Base-by-base conservation (phyloP, 345 rosid genomes). In the Citrus unshiu region DNA sequence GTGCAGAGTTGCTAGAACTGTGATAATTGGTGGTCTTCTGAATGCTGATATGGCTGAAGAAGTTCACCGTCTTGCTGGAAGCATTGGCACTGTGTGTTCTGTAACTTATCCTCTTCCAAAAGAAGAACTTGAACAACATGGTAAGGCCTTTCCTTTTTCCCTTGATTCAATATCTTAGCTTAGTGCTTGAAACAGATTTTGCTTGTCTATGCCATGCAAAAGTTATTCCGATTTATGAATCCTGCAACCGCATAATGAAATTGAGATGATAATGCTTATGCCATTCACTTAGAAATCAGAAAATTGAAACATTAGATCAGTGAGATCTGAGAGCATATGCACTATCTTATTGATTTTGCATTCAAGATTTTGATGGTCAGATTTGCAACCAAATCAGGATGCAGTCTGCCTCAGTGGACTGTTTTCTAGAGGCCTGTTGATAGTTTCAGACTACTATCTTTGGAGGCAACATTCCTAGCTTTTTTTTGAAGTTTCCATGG, bases 1-100 rank as follows among this genome's bases (percentile, higher is more conserved):
- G 54, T 84, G 81, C 75, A 96, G 99, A 94, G 91, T 93, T 84
- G 97, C 97, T 21, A 91, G 97, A 89, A 96, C 93, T 79, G 92
- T 96, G 25, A 85, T 94, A 85, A 86, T 93, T 84, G 99, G 99
- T 77, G 94, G 97, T 71, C 94, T 93, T 88, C 79, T 78, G 70
- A 79, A 86, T 86, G 84, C 86, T 81, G 88, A 87, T 83, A 86
- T 91, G 93, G 97, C 92, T 32, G 92, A 92, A 74, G 84, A 84
- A 43, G 91, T 93, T 81, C 98, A 93, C 81, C 74, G 60, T 34
- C 85, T 72, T 81, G 97, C 93, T 37, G 84, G 83, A 85, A 89
- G 87, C 82, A 84, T 84, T 71, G 98, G 97, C 68, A 84, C 85
- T 74, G 97, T 91, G 25, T 94, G 98, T 78, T 92, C 97, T 74